A percentile compares a stretch with the other conserved stretches of the same genome.
Evolutionary conservation across 2,329 filamentous ascomycete genomes (phyloP).

Genomic region (Neofusicoccum ribis): DNA sequence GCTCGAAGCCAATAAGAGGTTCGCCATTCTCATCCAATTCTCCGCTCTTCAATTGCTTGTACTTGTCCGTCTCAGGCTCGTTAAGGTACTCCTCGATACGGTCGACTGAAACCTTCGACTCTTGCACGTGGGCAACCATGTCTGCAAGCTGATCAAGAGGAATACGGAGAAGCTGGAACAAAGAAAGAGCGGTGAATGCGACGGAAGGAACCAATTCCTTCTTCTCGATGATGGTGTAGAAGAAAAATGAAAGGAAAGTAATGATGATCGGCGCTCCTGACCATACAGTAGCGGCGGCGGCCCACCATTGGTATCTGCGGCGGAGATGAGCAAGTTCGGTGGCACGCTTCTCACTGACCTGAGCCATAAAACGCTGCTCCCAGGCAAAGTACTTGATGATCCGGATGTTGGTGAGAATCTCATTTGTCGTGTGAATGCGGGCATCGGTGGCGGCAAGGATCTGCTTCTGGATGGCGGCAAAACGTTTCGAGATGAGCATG

Average conservation of each 20-base stretch:
- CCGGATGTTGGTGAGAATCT: conserved; percentile 93
- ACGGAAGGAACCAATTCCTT: conserved; percentile 89
- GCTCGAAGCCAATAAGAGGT: conserved; percentile 77
- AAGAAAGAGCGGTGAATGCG: conserved; percentile 92
- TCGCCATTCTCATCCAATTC: conserved; percentile 69
- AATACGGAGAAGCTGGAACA: conserved; percentile 91
- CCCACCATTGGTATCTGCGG: conserved; percentile 86
- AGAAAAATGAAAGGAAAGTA: conserved; percentile 91
- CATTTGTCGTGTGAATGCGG: conserved; percentile 93
- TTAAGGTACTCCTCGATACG: conserved; percentile 92
- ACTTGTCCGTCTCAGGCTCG: conserved; percentile 96
- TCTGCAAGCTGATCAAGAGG: conserved; percentile 95
- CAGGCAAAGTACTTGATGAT: conserved; percentile 99
- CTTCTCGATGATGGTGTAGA: conserved; percentile 87
- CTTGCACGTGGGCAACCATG: conserved; percentile 98
- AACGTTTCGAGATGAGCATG: conserved; percentile 81
- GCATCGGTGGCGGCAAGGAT: conserved; percentile 94
- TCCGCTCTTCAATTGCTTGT: conserved; percentile 73
- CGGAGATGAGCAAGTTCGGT: conserved; percentile 77
- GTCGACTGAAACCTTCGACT: conserved; percentile 94
- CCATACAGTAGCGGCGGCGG: conserved; percentile 89
- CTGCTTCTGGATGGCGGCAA: conserved; percentile 81
- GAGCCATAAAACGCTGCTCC: conserved; percentile 85
- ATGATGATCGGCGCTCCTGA: conserved; percentile 94
- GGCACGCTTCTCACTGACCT: conserved; percentile 85